Evolutionary conservation across 306 rosid species (phyloP).

Genomic region (Cyamopsis tetragonoloba): DNA sequence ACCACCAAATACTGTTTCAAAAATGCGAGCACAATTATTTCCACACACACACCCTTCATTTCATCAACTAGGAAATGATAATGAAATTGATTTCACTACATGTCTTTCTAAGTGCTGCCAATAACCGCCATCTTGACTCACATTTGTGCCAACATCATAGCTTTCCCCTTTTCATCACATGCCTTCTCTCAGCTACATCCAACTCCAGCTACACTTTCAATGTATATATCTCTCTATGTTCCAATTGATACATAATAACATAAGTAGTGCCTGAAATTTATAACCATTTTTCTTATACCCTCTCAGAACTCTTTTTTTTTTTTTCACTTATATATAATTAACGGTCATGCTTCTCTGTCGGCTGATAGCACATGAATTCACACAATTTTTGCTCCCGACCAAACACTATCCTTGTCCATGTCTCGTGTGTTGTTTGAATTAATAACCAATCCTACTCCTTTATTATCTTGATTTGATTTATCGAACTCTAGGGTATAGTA

Average conservation of each 20-base stretch:
- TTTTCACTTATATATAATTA: no score
- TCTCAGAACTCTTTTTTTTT: neutral
- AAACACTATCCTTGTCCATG: conserved; percentile 14
- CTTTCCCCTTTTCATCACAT: conserved; percentile 1
- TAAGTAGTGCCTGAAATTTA: neutral
- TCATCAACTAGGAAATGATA: conserved; percentile 20
- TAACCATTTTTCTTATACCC: neutral
- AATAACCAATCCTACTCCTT: neutral
- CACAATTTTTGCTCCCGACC: conserved; percentile 24
- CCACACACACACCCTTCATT: neutral
- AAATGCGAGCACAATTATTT: conserved; percentile 25
- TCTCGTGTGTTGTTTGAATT: neutral
- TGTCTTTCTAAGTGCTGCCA: conserved; percentile 19
- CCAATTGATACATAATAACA: no score
- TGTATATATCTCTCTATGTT: conserved; percentile 1
- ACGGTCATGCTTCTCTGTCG: conserved; percentile 11
- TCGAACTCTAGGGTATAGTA: neutral
- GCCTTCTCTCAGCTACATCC: conserved; percentile 1
- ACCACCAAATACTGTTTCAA: neutral
- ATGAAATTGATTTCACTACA: conserved; percentile 23
- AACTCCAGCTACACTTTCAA: neutral
- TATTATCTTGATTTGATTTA: conserved; percentile 23
- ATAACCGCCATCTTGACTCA: conserved; percentile 1
- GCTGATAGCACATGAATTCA: conserved; percentile 7
- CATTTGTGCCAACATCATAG: conserved; percentile 21